Base-by-base conservation (phyloP, 495 filamentous ascomycete genomes). In the Hyphodiscus hymeniophilus region DNA sequence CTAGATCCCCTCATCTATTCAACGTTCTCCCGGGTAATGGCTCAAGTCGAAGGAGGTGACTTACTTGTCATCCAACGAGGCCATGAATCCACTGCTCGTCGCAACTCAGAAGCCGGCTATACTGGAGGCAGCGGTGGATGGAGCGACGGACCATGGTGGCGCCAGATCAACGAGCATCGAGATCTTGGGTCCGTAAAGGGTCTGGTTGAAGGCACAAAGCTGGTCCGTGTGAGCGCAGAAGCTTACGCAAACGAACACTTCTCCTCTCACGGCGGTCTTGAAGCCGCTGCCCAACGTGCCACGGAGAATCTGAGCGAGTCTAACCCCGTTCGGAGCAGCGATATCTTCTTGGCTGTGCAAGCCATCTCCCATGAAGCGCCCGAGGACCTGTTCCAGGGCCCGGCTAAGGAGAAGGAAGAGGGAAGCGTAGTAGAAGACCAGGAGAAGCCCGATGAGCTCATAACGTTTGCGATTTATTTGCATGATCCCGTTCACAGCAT, bases 81-180 rank as follows among this genome's bases (percentile, higher is more conserved):
- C 2, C 85, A 87, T 50, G 89, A 83, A 21, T 45, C 54, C 2
- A 77, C 81, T 4, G 81, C 80, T 8, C 75, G 76, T 22, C 84
- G 82, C 44, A 75, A 81, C 7, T 74, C 77, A 12, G 76, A 70
- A 21, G 64, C 69, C 18, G 68, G 72, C 43, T 87, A 82, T 49
- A 72, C 68, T 33, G 75, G 82, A 23, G 69, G 72, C 38, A 57
- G 65, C 1, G 68, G 67, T 45, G 82, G 83, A 42, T 95, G 90
- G 90, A 81, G 77, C 46, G 90, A 95, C 58, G 94, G 92, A 0
- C 92, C 92, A 0, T 98, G 92, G 92, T 98, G 92, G 90, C 77
- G 90, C 21, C 79, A 82, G 34, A 68, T 76, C 35, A 77, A 79
- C 34, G 71, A 69, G 21, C 74, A 81, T 41, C 82, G 94, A 36